Conservation (phyloP, 1,139 yeast genomes). For the Suhomyces wounanorum region DNA sequence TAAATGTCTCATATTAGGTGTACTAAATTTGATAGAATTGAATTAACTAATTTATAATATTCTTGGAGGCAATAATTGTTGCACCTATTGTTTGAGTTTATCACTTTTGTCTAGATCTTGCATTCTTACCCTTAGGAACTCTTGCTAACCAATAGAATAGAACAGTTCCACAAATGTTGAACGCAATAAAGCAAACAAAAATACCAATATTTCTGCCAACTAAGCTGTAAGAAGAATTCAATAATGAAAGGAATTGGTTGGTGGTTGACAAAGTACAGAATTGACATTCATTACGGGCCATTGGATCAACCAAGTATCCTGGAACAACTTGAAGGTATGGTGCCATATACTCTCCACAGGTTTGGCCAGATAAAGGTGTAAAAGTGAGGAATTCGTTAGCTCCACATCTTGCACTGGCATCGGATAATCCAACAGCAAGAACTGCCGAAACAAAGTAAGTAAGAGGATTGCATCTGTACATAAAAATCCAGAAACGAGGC, state of each 20-base stretch:
- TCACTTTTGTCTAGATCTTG: slow-evolving; percentile 4
- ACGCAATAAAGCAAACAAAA: slow-evolving; percentile 36
- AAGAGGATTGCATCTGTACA: slow-evolving; percentile 66
- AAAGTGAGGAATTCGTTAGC: slow-evolving; percentile 47
- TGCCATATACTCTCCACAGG: slow-evolving; percentile 51
- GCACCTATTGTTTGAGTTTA: neutral
- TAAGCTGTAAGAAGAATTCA: slow-evolving; percentile 9
- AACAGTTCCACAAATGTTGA: slow-evolving; percentile 55
- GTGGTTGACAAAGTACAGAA: slow-evolving; percentile 46
- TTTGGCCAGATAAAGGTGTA: slow-evolving; percentile 49
- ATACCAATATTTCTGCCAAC: slow-evolving; percentile 13
- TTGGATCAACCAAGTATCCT: slow-evolving; percentile 39
- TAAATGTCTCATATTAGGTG: too few species aligned
- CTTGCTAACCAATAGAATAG: slow-evolving; percentile 74
- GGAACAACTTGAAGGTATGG: slow-evolving; percentile 33
- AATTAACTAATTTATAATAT: too few species aligned
- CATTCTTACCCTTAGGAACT: slow-evolving; percentile 52
- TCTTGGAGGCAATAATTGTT: too few species aligned
- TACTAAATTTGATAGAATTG: too few species aligned
- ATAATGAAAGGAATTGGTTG: slow-evolving; percentile 23
- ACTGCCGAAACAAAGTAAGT: slow-evolving; percentile 61
- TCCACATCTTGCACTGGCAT: slow-evolving; percentile 50
- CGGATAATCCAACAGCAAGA: slow-evolving; percentile 54
- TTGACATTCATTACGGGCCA: slow-evolving; percentile 43
- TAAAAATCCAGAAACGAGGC: slow-evolving; percentile 55